Conservation (phyloP, 2,329 filamentous ascomycete species). For the Pestalotiopsis sp. region DNA sequence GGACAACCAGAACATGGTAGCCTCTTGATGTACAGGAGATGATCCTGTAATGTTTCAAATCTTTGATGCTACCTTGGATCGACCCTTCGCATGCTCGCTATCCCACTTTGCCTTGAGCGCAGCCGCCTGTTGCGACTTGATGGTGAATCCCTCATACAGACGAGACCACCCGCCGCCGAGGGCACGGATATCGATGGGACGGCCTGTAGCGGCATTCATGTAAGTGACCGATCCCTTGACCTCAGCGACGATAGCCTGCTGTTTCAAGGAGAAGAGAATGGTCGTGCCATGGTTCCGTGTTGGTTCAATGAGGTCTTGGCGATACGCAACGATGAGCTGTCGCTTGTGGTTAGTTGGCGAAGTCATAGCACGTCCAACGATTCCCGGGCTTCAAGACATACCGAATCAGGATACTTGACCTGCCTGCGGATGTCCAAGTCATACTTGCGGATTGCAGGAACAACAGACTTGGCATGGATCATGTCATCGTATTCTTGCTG, state of each 20-base stretch:
- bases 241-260: conserved; percentile 23
- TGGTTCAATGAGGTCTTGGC: conserved; percentile 19
- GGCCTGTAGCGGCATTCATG: conserved; percentile 21
- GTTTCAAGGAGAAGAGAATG: conserved; percentile 21
- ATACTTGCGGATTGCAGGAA: conserved; percentile 22
- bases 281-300: conserved; percentile 18
- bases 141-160: conserved; percentile 15
- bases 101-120: conserved; percentile 17
- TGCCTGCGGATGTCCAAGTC: conserved; percentile 20
- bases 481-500: conserved; percentile 25
- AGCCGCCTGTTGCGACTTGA: conserved; percentile 12
- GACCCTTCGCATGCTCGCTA: neutral
- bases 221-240: conserved; percentile 20
- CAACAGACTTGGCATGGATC: conserved; percentile 20
- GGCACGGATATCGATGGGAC: conserved; percentile 22
- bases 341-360: conserved; percentile 4
- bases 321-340: conserved; percentile 21
- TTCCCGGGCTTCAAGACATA: neutral
- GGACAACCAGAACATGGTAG: too few relatives aligned
- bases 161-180: conserved; percentile 18
- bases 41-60: neutral
- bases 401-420: conserved; percentile 7
- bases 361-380: too few relatives aligned
- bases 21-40: too few relatives aligned
- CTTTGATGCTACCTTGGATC: neutral